phyloP scores from a whole-genome alignment of 1,284 basidiomycete genomes.

The Xerocomus minutiporus region DNA sequence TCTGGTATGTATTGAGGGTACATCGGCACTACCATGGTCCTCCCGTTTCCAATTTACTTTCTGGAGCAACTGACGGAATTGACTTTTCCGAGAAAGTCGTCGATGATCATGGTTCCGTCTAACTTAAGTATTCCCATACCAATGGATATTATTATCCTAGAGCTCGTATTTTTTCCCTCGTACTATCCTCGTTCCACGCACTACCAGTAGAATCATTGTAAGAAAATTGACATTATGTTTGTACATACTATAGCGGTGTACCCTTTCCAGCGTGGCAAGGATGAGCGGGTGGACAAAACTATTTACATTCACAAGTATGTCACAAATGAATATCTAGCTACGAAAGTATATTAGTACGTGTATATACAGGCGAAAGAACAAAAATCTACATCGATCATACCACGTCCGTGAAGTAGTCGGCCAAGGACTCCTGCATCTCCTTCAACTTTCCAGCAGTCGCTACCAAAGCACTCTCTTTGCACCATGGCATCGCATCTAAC shows the following conservation, averaged over 20 bases:
- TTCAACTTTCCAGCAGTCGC: constrained; percentile 35
- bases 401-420: constrained; percentile 37
- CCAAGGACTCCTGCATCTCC: constrained; percentile 37
- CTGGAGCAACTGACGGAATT: neutral
- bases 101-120: neutral
- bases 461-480: constrained; percentile 31
- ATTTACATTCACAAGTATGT: neutral
- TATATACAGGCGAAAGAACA: neutral
- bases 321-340: neutral
- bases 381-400: constrained; percentile 11
- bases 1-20: constrained; percentile 25
- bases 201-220: neutral
- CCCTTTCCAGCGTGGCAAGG: too few relatives aligned
- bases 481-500: constrained; percentile 39
- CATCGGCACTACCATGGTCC: constrained; percentile 31
- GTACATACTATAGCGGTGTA: neutral
- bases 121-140: neutral
- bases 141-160: neutral
- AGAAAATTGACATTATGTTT: neutral
- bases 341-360: neutral
- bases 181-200: too few relatives aligned
- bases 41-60: constrained; percentile 25
- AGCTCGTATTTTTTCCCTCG: neutral
- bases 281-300: too few relatives aligned
- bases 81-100: neutral